Evolutionary conservation across 495 filamentous ascomycete genomes (phyloP), one percentile per base, ranked within the genome.

Genomic region (Chaetomidium leptoderma): DNA sequence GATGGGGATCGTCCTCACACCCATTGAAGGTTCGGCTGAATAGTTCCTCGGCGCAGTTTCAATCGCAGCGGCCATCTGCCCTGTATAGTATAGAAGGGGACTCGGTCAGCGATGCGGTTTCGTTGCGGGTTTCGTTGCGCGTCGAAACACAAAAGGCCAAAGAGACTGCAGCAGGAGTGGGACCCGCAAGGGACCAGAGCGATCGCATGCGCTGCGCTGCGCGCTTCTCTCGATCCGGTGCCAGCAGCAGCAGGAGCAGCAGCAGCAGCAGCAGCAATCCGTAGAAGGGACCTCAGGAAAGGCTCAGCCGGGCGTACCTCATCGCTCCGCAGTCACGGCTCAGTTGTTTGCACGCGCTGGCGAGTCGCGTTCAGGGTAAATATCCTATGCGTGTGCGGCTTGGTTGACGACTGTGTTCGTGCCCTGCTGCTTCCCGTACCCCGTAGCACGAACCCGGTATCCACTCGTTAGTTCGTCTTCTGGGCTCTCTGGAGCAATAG

Each of bases 31-130:
- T 30, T 77, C 69, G 53, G 64, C 66, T 47, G 68, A 65, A 49
- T 63, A 65, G 57, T 70, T 70, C 66, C 70, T 74, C 61, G 70
- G 74, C 65, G 67, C 72, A 64, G 71, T 75, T 60, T 79, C 74
- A 74, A 72, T 76, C 55, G 66, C 70, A 65, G 72, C 66, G 63
- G 76, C 75, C 76, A 79, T 79, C 69, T 72, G 66, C 68, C 66
- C 75, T 79, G 66, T 61, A 55, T 9, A 59, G 39, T 45, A n/a
- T n/a, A n/a, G 56, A 53, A 21, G 53, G 23, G 53, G 40, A 51
- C 32, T 48, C 45, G 30, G 67, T 68, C 65, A 66, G 63, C 59
- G 64, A 61, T 52, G 55, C 39, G 53, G 48, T 35, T 51, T 58
- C n/a, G 43, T 60, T 52, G 55, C 39, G 53, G 48, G 35, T 51